A percentile compares a stretch with the other conserved stretches of the same genome.
These are phyloP conservation scores for Aureobasidium melanogenum DNA, from an alignment of 2,329 filamentous ascomycete genomes.

Conservation along the genomic window DNA sequence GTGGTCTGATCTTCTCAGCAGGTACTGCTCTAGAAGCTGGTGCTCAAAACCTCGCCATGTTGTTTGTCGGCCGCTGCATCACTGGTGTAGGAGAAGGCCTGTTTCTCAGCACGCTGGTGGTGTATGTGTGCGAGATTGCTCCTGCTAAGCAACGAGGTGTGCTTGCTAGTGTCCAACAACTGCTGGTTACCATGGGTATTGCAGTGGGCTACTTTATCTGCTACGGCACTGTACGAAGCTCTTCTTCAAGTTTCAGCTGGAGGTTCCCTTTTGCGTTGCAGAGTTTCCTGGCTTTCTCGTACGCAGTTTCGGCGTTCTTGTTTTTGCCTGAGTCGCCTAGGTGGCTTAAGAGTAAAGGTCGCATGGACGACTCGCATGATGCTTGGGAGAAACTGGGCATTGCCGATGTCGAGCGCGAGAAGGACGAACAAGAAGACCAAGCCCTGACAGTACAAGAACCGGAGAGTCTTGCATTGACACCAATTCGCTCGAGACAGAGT, in stretches of 20 bases:
- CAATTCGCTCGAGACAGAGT: slow-evolving; percentile 3
- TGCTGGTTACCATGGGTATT: slow-evolving; percentile 37
- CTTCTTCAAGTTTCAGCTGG: slow-evolving; percentile 46
- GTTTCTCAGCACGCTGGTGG: slow-evolving; percentile 25
- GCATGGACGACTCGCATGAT: slow-evolving; percentile 36
- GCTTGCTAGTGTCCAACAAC: slow-evolving; percentile 15
- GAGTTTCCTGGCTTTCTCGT: slow-evolving; percentile 31
- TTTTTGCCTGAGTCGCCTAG: slow-evolving; percentile 48
- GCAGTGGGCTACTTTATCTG: slow-evolving; percentile 51
- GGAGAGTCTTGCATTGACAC: not conserved
- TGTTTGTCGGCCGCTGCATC: slow-evolving; percentile 43
- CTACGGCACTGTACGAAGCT: slow-evolving; percentile 42
- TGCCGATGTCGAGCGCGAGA: slow-evolving; percentile 37
- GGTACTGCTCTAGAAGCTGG: slow-evolving; percentile 35
- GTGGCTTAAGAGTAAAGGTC: slow-evolving; percentile 47
- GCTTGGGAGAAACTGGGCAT: slow-evolving; percentile 32
- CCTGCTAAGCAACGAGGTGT: slow-evolving; percentile 37
- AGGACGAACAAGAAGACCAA: slow-evolving; percentile 28
- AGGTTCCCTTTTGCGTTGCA: slow-evolving; percentile 47
- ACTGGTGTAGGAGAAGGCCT: slow-evolving; percentile 48
- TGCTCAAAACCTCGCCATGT: slow-evolving; percentile 37
- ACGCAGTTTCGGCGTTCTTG: slow-evolving; percentile 32
- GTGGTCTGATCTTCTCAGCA: slow-evolving; percentile 36
- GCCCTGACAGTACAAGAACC: not conserved
- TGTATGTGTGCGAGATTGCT: slow-evolving; percentile 53